Percentiles rank a stretch among this genome's conserved stretches.
These are phyloP conservation scores for Moricandia arvensis DNA, from an alignment of 345 rosid species.

Conservation along the genomic window DNA sequence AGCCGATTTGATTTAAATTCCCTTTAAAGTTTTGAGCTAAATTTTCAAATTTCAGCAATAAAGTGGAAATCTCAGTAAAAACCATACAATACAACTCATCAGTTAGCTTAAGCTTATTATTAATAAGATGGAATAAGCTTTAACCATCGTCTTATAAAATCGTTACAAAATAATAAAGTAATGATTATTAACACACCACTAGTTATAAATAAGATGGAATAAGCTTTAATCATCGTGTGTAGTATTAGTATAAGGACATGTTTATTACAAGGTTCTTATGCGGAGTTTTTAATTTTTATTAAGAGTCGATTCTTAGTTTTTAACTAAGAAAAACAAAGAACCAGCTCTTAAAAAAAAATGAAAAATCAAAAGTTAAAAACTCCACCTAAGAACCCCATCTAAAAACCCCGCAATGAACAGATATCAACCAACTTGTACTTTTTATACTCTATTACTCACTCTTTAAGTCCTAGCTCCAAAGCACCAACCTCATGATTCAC, in stretches of 20 bases:
- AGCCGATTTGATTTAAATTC: neutral
- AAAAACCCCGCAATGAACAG: too few species aligned
- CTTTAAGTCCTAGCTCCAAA: neutral
- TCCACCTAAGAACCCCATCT: too few species aligned
- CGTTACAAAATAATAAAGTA: neutral
- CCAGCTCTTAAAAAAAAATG: too few species aligned
- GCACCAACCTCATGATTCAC: neutral
- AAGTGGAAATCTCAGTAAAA: neutral
- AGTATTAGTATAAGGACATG: slow-evolving; percentile 7
- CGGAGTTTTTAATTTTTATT: too few species aligned
- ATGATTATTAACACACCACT: too few species aligned
- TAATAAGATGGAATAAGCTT: too few species aligned
- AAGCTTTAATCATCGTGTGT: neutral
- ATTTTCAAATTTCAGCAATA: neutral
- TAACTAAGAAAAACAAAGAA: too few species aligned
- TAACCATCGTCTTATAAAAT: neutral
- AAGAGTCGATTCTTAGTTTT: too few species aligned
- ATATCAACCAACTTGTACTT: neutral
- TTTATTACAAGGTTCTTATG: too few species aligned
- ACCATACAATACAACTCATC: neutral
- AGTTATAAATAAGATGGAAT: neutral
- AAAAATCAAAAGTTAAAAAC: too few species aligned
- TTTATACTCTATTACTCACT: slow-evolving; percentile 1
- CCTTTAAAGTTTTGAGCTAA: neutral
- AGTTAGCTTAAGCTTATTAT: too few species aligned